phyloP scores from a whole-genome alignment of 495 filamentous ascomycete species.

The Neurospora discreta region DNA sequence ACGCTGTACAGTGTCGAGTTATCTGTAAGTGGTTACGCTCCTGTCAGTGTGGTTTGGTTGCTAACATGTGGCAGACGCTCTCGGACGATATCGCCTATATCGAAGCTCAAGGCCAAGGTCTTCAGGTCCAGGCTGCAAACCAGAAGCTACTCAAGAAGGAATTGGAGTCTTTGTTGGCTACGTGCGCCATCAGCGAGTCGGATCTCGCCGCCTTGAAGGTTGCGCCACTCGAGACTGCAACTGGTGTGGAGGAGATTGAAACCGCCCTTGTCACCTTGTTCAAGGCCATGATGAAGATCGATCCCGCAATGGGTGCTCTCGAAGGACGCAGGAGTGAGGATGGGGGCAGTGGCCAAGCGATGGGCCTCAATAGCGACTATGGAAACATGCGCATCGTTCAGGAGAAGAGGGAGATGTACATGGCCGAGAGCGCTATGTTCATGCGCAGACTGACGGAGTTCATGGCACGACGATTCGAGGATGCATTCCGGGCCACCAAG shows the following conservation, averaged over 20 bases:
- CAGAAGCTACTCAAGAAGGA: slow-evolving; percentile 90
- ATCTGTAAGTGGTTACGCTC: slow-evolving; percentile 48
- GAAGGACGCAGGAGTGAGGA: slow-evolving; percentile 41
- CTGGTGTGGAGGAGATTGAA: slow-evolving; percentile 68
- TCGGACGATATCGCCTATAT: slow-evolving; percentile 95
- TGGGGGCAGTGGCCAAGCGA: slow-evolving; percentile 34
- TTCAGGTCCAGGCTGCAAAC: slow-evolving; percentile 94
- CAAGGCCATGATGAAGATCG: slow-evolving; percentile 90
- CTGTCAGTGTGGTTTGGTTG: slow-evolving; percentile 15
- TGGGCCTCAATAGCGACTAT: slow-evolving; percentile 65
- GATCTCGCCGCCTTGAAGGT: slow-evolving; percentile 64
- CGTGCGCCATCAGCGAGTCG: slow-evolving; percentile 68
- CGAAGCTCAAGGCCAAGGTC: slow-evolving; percentile 89
- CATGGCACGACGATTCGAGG: slow-evolving; percentile 69
- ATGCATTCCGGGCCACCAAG: slow-evolving; percentile 54
- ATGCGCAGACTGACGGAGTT: slow-evolving; percentile 67
- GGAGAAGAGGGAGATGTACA: slow-evolving; percentile 84
- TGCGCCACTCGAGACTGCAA: slow-evolving; percentile 57
- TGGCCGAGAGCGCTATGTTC: slow-evolving; percentile 57
- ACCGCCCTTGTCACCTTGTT: slow-evolving; percentile 66
- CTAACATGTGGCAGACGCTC: slow-evolving; percentile 54
- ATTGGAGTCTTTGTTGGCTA: slow-evolving; percentile 68
- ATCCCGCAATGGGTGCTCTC: slow-evolving; percentile 56
- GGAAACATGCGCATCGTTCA: slow-evolving; percentile 86
- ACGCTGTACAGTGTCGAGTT: slow-evolving; percentile 92